Evolutionary conservation across 352 stramenopile species (phyloP), one percentile per base, ranked within the genome.

Genomic region (Blastocystis sp.): DNA sequence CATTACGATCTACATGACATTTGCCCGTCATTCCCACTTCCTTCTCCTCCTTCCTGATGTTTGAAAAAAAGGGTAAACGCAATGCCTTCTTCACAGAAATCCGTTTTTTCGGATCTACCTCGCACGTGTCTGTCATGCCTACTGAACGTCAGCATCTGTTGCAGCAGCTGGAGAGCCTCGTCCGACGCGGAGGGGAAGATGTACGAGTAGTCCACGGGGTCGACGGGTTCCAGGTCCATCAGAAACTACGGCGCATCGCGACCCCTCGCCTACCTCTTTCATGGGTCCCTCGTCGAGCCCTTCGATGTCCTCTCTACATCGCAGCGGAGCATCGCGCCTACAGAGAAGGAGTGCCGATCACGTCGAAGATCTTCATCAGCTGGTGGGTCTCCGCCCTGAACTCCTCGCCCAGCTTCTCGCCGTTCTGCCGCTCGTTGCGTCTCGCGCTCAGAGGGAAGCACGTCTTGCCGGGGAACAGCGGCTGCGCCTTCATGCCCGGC

Each of bases 81-180:
- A 99, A 91, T 65, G 97, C 96, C 85, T 98, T 93, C 69, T 97
- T 92, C n/a, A 99, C 96, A n/a, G 94, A 96, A 75, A 98, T 97
- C 65, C 97, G 94, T 91, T 97, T 95, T 59, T 95, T 93, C 39
- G 98, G 96, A 91, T 99, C 96, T 89, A 76, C 4, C 20, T 65
- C 16, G 75, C 63, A 89, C 9, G 24, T 16, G 9, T 16, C 73
- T 37, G n/a, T 11, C 66, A 3, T 26, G 18, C 64, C 24, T 34
- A 89, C 78, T 65, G 90, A 97, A 97, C 63, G 93, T 91, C 8
- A 97, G 92, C 95, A 97, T 96, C 43, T 93, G 93, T 20, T 79
- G 73, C 30, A 97, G 90, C 53, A 96, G 91, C 90, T 97, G 94
- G 34, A 97, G 70, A 37, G 94, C 94, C 56, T 94, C 93, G 0